Evolutionary conservation across 352 stramenopile genomes (phyloP).

Genomic region (Phytopythium kandeliae): DNA sequence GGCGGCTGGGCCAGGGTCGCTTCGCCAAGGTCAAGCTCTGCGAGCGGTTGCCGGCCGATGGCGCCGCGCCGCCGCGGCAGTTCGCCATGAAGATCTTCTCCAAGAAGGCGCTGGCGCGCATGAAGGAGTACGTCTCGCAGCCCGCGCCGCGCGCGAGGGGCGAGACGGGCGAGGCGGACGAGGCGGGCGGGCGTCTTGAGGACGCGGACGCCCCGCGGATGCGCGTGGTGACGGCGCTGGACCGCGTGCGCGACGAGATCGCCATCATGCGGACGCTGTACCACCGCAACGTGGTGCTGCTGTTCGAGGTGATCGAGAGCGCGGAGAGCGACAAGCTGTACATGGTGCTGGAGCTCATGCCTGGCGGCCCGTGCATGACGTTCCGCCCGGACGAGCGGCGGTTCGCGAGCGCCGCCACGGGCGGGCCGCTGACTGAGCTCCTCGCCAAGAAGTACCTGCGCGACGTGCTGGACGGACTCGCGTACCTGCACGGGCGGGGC

Average conservation of each 20-base stretch:
- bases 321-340: slow-evolving; percentile 76
- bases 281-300: slow-evolving; percentile 87
- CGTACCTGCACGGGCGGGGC: slow-evolving; percentile 67
- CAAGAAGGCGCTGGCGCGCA: slow-evolving; percentile 62
- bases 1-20: slow-evolving; percentile 64
- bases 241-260: slow-evolving; percentile 81
- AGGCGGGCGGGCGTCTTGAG: slow-evolving; percentile 2
- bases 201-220: slow-evolving; percentile 24
- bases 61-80: slow-evolving; percentile 16
- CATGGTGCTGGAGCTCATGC: slow-evolving; percentile 87
- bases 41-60: slow-evolving; percentile 36
- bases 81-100: slow-evolving; percentile 87
- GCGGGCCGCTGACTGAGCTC: slow-evolving; percentile 45
- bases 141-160: slow-evolving; percentile 2
- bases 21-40: slow-evolving; percentile 87
- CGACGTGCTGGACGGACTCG: slow-evolving; percentile 74
- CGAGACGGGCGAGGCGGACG: not conserved
- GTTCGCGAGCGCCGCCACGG: slow-evolving; percentile 65
- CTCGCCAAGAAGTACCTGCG: slow-evolving; percentile 55
- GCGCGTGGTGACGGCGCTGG: slow-evolving; percentile 73
- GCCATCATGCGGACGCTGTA: slow-evolving; percentile 85
- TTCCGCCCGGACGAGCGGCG: slow-evolving; percentile 59
- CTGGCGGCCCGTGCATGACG: slow-evolving; percentile 71
- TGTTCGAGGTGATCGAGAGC: slow-evolving; percentile 89
- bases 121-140: slow-evolving; percentile 72